These are phyloP conservation scores for Dalechampia spathulata DNA, from an alignment of 441 rosid genomes.

Conservation along the genomic window DNA sequence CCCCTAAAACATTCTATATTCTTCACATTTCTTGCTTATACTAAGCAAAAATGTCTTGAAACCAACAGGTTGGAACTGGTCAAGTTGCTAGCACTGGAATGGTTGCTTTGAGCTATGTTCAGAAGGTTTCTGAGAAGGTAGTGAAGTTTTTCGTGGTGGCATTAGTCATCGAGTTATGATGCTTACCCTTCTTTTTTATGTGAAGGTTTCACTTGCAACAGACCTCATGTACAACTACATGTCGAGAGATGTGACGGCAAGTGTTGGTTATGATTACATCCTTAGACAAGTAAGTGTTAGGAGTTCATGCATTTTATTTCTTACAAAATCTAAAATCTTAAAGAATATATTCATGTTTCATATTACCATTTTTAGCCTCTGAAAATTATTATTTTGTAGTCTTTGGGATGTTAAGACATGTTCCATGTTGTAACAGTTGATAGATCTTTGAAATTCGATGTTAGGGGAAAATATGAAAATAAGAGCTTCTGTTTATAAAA, in stretches of 20 bases:
- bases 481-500: too few species aligned
- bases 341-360: background rate
- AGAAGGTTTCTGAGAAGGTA: conserved; percentile 96
- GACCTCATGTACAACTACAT: conserved; percentile 83
- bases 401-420: background rate
- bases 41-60: background rate
- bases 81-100: conserved; percentile 96
- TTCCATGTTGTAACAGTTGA: background rate
- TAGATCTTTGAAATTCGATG: background rate
- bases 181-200: conserved; percentile 15
- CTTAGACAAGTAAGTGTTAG: conserved; percentile 70
- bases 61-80: conserved; percentile 67
- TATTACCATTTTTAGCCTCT: too few species aligned
- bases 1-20: too few species aligned
- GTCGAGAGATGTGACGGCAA: conserved; percentile 78
- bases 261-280: conserved; percentile 91
- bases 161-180: background rate
- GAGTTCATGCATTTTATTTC: conserved; percentile 4
- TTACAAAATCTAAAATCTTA: background rate
- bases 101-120: conserved; percentile 83
- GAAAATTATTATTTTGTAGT: too few species aligned
- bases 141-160: conserved; percentile 4
- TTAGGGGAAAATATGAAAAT: too few species aligned
- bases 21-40: background rate
- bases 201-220: conserved; percentile 82